phyloP scores from a whole-genome alignment of 495 filamentous ascomycete species.

The Saxophila tyrrhenica region DNA sequence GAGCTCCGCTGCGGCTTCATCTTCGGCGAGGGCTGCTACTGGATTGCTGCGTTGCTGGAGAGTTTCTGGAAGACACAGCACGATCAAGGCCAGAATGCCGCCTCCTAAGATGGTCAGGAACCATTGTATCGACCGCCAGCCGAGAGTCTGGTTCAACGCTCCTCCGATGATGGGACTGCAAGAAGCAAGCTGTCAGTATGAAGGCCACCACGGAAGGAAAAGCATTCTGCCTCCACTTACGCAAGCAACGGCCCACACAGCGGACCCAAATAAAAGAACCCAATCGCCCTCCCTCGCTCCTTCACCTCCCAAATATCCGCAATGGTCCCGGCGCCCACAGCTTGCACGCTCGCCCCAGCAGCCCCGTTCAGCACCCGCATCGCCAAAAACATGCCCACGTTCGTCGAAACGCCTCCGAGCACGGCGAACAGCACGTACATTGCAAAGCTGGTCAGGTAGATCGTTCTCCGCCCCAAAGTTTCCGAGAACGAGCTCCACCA shows the following conservation, averaged over 20 bases:
- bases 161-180: conserved; percentile 91
- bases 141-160: conserved; percentile 53
- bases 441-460: conserved; percentile 73
- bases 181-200: no score
- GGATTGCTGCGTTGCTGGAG: conserved; percentile 14
- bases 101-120: conserved; percentile 71
- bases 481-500: conserved; percentile 96
- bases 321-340: conserved; percentile 85
- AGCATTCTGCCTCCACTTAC: no score
- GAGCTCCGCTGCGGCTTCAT: not conserved
- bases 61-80: conserved; percentile 36
- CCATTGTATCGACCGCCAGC: conserved; percentile 83
- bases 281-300: conserved; percentile 81
- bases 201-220: no score
- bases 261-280: conserved; percentile 83
- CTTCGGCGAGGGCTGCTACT: conserved; percentile 13
- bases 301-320: conserved; percentile 80
- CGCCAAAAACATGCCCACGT: conserved; percentile 75
- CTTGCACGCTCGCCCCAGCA: conserved; percentile 77
- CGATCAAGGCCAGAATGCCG: conserved; percentile 32
- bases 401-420: conserved; percentile 58
- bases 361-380: conserved; percentile 76
- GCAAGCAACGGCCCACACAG: conserved; percentile 75
- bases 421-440: conserved; percentile 71
- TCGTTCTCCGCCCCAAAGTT: conserved; percentile 65